Conservation (phyloP, 148 eudicot genomes). For the Chenopodium formosanum region DNA sequence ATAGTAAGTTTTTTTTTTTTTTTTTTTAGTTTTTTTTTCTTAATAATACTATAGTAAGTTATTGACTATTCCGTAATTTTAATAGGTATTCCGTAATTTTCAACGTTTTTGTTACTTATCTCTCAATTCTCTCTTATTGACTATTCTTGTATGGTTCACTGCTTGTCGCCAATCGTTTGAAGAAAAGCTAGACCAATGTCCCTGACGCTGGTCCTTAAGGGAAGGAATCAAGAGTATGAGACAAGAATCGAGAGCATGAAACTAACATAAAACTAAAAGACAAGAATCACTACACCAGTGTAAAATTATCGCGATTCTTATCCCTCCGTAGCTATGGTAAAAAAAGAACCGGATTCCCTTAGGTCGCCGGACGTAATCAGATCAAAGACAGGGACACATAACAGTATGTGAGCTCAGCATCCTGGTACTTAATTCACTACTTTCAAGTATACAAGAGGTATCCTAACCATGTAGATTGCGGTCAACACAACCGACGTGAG, state of each 20-base stretch:
- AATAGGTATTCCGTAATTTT: neutral
- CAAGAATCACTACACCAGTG: too few species aligned
- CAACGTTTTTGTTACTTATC: neutral
- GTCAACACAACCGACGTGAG: slow-evolving; percentile 11
- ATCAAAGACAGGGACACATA: neutral
- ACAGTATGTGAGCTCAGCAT: neutral
- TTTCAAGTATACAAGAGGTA: neutral
- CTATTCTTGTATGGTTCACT: neutral
- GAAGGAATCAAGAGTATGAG: neutral
- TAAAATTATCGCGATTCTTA: neutral
- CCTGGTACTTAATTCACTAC: neutral
- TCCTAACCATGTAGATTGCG: slow-evolving; percentile 18
- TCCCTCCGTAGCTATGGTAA: neutral
- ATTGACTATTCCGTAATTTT: too few species aligned
- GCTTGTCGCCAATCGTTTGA: neutral
- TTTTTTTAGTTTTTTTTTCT: too few species aligned
- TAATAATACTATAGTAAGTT: too few species aligned
- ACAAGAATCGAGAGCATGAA: neutral
- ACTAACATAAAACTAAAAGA: neutral
- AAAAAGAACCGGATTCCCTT: slow-evolving; percentile 20
- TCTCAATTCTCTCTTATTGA: neutral
- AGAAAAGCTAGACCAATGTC: neutral
- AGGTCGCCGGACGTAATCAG: neutral
- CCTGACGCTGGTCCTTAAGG: neutral
- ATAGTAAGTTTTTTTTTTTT: too few species aligned